A percentile compares a stretch with the other conserved stretches of the same genome.
These are phyloP conservation scores for Trichoderma atrobrunneum DNA, from an alignment of 2,329 filamentous ascomycete genomes.

Conservation along the genomic window DNA sequence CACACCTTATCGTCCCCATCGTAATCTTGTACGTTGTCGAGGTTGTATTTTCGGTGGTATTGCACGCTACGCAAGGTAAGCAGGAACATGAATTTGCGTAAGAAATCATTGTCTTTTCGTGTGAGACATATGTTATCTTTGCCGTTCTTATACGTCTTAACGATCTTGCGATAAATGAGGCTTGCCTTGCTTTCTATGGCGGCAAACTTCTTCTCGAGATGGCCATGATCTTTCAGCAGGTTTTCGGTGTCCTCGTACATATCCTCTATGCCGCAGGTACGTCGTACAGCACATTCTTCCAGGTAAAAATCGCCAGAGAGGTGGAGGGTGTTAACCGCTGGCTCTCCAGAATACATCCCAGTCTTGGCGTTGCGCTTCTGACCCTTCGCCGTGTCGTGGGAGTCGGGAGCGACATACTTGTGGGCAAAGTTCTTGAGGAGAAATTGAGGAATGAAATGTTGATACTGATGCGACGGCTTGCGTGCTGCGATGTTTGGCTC, in stretches of 20 bases:
- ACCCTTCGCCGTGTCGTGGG: neutral
- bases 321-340: neutral
- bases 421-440: constrained; percentile 7
- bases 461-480: neutral
- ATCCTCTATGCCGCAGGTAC: neutral
- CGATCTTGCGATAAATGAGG: neutral
- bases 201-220: neutral
- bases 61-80: neutral
- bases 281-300: neutral
- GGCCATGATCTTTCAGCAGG: neutral
- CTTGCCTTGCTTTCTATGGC: neutral
- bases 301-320: neutral
- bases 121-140: neutral
- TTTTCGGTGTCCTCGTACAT: constrained; percentile 2
- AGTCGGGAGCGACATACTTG: neutral
- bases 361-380: neutral
- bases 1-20: neutral
- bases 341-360: neutral
- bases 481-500: neutral
- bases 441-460: constrained; percentile 13
- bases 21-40: neutral
- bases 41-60: neutral
- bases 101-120: neutral
- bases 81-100: constrained; percentile 5
- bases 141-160: neutral